These are phyloP conservation scores for Wallacemonas sp. DNA, from an alignment of 208 protist species.

Conservation along the genomic window DNA sequence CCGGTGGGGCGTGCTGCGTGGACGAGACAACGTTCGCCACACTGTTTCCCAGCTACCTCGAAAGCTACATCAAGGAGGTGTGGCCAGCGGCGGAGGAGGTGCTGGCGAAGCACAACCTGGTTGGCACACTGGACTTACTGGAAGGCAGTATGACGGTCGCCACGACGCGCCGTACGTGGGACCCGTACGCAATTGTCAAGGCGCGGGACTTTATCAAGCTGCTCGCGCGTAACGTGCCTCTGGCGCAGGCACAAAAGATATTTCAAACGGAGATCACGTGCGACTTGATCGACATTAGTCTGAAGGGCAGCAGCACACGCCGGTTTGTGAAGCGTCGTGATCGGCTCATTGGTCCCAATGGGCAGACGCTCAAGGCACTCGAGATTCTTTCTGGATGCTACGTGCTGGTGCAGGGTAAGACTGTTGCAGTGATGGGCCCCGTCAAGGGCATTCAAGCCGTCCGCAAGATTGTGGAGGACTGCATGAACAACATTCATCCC, in stretches of 20 bases:
- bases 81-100: constrained; percentile 94
- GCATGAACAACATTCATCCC: constrained; percentile 99
- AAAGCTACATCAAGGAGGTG: constrained; percentile 96
- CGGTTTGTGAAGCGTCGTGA: constrained; percentile 99
- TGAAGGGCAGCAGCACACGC: constrained; percentile 95
- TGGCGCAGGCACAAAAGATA: constrained; percentile 96
- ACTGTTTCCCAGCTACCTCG: constrained; percentile 98
- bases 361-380: constrained; percentile 97
- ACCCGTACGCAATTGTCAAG: constrained; percentile 99
- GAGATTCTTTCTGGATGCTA: constrained; percentile 99
- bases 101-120: constrained; percentile 92
- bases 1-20: constrained; percentile 86
- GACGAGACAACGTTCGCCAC: constrained; percentile 97
- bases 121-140: constrained; percentile 94
- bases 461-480: constrained; percentile 98
- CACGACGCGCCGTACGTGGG: constrained; percentile 98
- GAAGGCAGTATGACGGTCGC: constrained; percentile 97
- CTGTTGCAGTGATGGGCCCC: constrained; percentile 96
- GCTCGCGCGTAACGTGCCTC: constrained; percentile 95
- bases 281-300: constrained; percentile 99
- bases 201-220: constrained; percentile 98
- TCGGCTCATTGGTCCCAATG: constrained; percentile 98
- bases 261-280: constrained; percentile 97
- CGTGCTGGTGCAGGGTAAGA: constrained; percentile 99
- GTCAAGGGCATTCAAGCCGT: constrained; percentile 96